Conservation (phyloP, 306 rosid genomes). For the Vigna angularis region DNA sequence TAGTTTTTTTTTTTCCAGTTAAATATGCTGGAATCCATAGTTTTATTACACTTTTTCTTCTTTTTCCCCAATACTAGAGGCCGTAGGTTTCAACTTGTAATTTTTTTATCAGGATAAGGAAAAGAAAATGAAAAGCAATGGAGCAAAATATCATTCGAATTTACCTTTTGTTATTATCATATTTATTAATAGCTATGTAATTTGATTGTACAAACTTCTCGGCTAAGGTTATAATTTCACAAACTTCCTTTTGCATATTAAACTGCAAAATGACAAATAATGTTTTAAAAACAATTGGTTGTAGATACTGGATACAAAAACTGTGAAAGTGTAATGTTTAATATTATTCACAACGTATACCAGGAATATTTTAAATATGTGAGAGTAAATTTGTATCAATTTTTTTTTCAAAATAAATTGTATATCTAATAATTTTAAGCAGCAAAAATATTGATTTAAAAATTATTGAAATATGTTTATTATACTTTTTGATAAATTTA, state of each 20-base stretch:
- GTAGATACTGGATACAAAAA: not conserved
- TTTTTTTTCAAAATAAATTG: too few relatives aligned
- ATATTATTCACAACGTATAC: not conserved
- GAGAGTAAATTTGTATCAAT: too few relatives aligned
- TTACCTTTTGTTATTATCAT: conserved; percentile 25
- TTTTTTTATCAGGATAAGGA: conserved; percentile 49
- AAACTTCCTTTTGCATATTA: too few relatives aligned
- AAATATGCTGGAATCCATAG: conserved; percentile 44
- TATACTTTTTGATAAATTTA: too few relatives aligned
- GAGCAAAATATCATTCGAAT: conserved; percentile 39
- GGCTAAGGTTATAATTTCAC: too few relatives aligned
- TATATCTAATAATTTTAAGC: too few relatives aligned
- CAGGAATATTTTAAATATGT: not conserved
- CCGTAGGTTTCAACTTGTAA: conserved; percentile 56
- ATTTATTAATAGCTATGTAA: not conserved
- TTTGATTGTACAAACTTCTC: not conserved
- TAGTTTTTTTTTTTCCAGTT: conserved; percentile 2
- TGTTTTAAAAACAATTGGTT: not conserved
- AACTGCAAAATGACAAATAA: not conserved
- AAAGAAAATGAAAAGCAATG: conserved; percentile 53
- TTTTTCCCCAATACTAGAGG: conserved; percentile 40
- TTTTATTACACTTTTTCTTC: conserved; percentile 14
- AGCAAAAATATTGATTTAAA: too few relatives aligned
- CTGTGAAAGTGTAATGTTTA: not conserved
- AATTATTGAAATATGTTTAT: too few relatives aligned